Percentiles rank a stretch among this genome's conserved stretches.
These are phyloP conservation scores for Dendrobium officinale DNA, from an alignment of 106 monocot genomes.

Conservation along the genomic window DNA sequence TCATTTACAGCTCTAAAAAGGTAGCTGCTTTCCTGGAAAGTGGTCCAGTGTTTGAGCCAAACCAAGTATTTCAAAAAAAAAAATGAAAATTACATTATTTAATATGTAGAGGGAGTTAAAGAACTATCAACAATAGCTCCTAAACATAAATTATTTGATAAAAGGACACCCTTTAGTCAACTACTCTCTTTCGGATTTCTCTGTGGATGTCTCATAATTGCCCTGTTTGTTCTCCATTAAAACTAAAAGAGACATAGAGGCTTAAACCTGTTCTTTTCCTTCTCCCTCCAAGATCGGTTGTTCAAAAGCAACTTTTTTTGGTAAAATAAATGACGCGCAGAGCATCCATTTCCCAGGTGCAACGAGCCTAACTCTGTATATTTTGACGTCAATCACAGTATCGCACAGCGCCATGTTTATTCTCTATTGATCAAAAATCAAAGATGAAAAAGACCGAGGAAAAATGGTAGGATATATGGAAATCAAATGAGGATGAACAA, in stretches of 20 bases:
- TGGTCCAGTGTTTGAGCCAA: not conserved
- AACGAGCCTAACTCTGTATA: constrained; percentile 84
- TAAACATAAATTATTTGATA: too few species aligned
- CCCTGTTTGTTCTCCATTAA: too few species aligned
- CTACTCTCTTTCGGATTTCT: too few species aligned
- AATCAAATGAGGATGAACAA: not conserved
- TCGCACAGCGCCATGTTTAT: constrained; percentile 70
- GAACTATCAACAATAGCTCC: too few species aligned
- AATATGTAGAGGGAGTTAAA: too few species aligned
- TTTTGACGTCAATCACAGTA: constrained; percentile 38
- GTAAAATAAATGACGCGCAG: constrained; percentile 76
- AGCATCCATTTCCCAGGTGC: constrained; percentile 99
- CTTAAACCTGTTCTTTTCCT: not conserved
- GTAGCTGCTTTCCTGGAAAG: not conserved
- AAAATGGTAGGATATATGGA: not conserved
- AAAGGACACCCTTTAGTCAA: too few species aligned
- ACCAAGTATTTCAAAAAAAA: not conserved
- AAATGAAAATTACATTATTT: too few species aligned
- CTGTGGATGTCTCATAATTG: too few species aligned
- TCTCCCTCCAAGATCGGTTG: constrained; percentile 1
- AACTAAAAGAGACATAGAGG: too few species aligned
- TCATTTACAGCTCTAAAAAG: not conserved
- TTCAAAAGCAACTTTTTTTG: constrained; percentile 48
- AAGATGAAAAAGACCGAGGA: not conserved
- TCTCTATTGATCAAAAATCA: constrained; percentile 33